Conservation (phyloP, 2,329 filamentous ascomycete genomes). For the Pestalotiopsis fici region DNA sequence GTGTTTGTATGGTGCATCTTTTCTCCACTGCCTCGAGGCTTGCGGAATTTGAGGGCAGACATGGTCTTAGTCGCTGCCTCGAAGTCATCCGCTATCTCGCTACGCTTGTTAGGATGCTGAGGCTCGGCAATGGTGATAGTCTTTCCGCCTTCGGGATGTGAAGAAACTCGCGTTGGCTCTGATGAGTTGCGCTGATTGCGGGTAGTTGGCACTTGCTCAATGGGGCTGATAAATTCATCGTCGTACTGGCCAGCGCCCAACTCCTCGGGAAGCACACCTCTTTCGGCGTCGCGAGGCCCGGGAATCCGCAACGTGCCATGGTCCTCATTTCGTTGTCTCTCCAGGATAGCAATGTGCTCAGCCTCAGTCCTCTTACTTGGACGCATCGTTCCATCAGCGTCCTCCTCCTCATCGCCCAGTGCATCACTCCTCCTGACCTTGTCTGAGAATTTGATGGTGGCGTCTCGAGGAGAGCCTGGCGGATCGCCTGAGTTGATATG, state of each 20-base stretch:
- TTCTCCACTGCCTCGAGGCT: slow-evolving; percentile 39
- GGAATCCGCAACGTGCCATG: slow-evolving; percentile 84
- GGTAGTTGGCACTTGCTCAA: slow-evolving; percentile 33
- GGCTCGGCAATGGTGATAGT: slow-evolving; percentile 72
- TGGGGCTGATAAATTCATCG: slow-evolving; percentile 24
- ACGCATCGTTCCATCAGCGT: slow-evolving; percentile 49
- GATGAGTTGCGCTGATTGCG: slow-evolving; percentile 13
- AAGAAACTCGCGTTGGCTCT: slow-evolving; percentile 11
- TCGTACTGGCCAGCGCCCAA: slow-evolving; percentile 36
- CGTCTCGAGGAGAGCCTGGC: slow-evolving; percentile 22
- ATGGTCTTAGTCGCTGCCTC: slow-evolving; percentile 41
- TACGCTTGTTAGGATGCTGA: slow-evolving; percentile 38
- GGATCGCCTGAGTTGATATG: slow-evolving; percentile 13
- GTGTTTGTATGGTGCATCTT: slow-evolving; percentile 37
- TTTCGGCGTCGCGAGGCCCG: slow-evolving; percentile 86
- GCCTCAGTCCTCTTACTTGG: slow-evolving; percentile 60
- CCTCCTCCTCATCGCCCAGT: slow-evolving; percentile 27
- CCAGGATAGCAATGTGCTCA: slow-evolving; percentile 84
- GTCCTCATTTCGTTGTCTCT: slow-evolving; percentile 76
- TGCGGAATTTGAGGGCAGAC: slow-evolving; percentile 44
- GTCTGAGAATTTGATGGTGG: slow-evolving; percentile 69
- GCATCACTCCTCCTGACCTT: slow-evolving; percentile 64
- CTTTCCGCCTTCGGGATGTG: slow-evolving; percentile 41
- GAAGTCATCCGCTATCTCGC: slow-evolving; percentile 40
- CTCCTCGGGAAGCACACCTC: slow-evolving; percentile 69